Evolutionary conservation across 192 early-diverging fungal species (phyloP).

Genomic region (Backusella circina): DNA sequence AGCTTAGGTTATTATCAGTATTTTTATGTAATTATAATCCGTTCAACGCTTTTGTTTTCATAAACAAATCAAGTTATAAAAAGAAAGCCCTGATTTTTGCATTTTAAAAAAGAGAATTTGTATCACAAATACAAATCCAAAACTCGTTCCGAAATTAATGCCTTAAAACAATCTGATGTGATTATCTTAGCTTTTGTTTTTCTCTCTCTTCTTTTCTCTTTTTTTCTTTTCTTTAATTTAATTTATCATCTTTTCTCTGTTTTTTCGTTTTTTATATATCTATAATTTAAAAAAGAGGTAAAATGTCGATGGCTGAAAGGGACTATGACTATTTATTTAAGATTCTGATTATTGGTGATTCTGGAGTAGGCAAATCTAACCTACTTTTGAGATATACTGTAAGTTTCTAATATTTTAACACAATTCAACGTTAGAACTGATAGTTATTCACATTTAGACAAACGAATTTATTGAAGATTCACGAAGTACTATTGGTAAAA

Average conservation of each 20-base stretch:
- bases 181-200: background rate
- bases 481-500: constrained; percentile 40
- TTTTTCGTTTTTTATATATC: background rate
- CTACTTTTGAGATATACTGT: constrained; percentile 46
- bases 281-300: background rate
- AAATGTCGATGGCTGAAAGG: constrained; percentile 35
- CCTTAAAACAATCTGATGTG: background rate
- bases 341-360: constrained; percentile 66
- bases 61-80: background rate
- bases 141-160: background rate
- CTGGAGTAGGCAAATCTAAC: constrained; percentile 53
- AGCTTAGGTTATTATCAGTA: too few relatives aligned
- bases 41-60: background rate
- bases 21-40: too few relatives aligned
- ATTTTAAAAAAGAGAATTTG: background rate
- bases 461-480: constrained; percentile 51
- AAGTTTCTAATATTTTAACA: background rate
- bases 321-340: constrained; percentile 59
- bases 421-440: background rate
- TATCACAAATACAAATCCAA: background rate
- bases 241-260: background rate
- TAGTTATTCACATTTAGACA: constrained; percentile 12
- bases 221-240: background rate
- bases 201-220: too few relatives aligned
- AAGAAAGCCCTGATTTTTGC: background rate